These are phyloP conservation scores for Cytospora chrysosperma DNA, from an alignment of 2,329 filamentous ascomycete genomes.

Conservation along the genomic window DNA sequence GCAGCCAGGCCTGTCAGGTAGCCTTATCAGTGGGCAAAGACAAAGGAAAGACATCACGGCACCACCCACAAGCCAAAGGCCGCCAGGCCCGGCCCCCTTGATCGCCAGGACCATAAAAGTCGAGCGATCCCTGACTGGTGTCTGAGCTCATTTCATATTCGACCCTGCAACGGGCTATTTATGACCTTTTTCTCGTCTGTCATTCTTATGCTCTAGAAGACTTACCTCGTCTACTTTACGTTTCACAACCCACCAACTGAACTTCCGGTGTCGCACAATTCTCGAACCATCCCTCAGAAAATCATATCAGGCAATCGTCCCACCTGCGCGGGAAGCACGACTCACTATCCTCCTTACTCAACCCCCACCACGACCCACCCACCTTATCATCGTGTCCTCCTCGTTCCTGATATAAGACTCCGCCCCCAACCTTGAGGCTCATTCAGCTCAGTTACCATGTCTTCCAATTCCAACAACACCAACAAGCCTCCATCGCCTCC, in stretches of 20 bases:
- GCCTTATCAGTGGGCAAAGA: slow-evolving; percentile 18
- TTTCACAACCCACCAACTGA: slow-evolving; percentile 26
- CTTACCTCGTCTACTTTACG: slow-evolving; percentile 23
- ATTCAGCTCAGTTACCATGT: slow-evolving; percentile 28
- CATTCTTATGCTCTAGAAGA: slow-evolving; percentile 10
- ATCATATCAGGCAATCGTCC: slow-evolving; percentile 23
- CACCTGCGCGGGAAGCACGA: slow-evolving; percentile 7
- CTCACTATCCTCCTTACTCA: neutral
- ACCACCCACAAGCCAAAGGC: neutral
- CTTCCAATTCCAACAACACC: slow-evolving; percentile 32
- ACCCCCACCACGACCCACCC: slow-evolving; percentile 1
- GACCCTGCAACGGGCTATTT: slow-evolving; percentile 17
- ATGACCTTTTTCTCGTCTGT: slow-evolving; percentile 9
- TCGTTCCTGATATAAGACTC: slow-evolving; percentile 11
- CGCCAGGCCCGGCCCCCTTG: neutral
- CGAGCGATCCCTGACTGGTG: slow-evolving; percentile 9
- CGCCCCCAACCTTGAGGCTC: slow-evolving; percentile 1
- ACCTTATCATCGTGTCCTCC: slow-evolving; percentile 2
- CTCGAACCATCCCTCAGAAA: slow-evolving; percentile 26
- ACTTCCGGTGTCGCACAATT: slow-evolving; percentile 25
- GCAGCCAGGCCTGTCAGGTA: too few species aligned
- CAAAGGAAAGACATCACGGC: slow-evolving; percentile 17
- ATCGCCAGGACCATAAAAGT: slow-evolving; percentile 14
- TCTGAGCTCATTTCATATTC: slow-evolving; percentile 3
- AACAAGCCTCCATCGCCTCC: slow-evolving; percentile 32